Base-by-base conservation (phyloP, 441 rosid genomes). In the Daphne laureola region DNA sequence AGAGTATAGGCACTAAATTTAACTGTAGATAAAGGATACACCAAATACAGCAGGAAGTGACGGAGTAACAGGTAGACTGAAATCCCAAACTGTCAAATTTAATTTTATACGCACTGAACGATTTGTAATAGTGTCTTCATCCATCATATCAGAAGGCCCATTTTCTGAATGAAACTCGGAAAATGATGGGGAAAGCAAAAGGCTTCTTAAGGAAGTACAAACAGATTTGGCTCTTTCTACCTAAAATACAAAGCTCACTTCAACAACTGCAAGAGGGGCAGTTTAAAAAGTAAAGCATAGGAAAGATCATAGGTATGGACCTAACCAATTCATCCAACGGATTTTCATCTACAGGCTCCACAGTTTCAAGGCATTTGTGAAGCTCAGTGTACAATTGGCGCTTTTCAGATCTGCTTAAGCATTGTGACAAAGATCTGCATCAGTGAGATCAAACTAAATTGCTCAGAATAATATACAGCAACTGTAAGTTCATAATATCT, bases 21-120 rank as follows among this genome's bases (percentile, higher is more conserved):
- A 7, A 7, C 11, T 17, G 18, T 55, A 55, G 43, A 51, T 59
- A 42, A n/a, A 79, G 90, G 93, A 85, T 84, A 86, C 94, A 67
- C 96, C 96, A 77, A 88, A 80, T 63, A 92, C 96, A 51, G 98
- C 86, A 56, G 96, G 96, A 17, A 88, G 87, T 48, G 98, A 88
- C 31, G 98, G 96, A 51, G 94, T 92, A 63, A 68, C 73, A 52
- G 98, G 98, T 74, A 88, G 78, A 63, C 65, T 54, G 69, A 86
- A 88, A 64, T 88, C 96, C 98, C 98, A 92, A 69, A 92, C 87
- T 27, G 95, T 92, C 79, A 92, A 73, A 67, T 74, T 75, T 56
- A 92, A 62, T 80, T 84, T 88, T 54, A 92, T 75, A 59, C 77
- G 94, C 31, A 82, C 79, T 1, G 96, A 76, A 64, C 82, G 90